Conservation (phyloP, 169 alveolate genomes). For the Plasmodium vivax region DNA sequence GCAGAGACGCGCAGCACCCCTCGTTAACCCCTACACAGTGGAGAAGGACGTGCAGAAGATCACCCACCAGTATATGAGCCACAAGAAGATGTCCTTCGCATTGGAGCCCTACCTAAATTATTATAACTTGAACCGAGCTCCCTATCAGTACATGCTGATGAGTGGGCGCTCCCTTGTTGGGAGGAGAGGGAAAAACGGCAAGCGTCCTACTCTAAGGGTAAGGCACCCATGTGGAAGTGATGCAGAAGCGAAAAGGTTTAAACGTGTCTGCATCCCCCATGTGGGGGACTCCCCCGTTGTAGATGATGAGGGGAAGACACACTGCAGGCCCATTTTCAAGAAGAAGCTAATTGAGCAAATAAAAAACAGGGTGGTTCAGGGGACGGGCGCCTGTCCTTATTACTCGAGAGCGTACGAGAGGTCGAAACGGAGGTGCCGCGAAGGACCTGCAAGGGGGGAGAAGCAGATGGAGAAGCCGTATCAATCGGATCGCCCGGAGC, state of each 20-base stretch:
- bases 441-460: not conserved
- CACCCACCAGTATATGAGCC: not conserved
- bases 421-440: not conserved
- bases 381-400: not conserved
- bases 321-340: not conserved
- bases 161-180: not conserved
- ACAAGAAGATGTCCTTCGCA: constrained; percentile 11
- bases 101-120: constrained; percentile 1
- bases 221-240: not conserved
- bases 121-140: not conserved
- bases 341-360: not conserved
- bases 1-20: not conserved
- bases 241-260: not conserved
- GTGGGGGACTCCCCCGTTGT: not conserved
- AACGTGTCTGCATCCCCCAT: not conserved
- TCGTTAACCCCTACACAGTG: not conserved
- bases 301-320: not conserved
- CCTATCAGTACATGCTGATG: constrained; percentile 25
- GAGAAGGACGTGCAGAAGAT: constrained; percentile 12
- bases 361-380: not conserved
- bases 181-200: not conserved
- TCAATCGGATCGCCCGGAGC: no score
- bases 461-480: not conserved
- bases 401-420: not conserved
- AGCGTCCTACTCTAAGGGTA: not conserved